phyloP scores from a whole-genome alignment of 1,139 yeast species.

The Yamadazyma membranifaciens region DNA sequence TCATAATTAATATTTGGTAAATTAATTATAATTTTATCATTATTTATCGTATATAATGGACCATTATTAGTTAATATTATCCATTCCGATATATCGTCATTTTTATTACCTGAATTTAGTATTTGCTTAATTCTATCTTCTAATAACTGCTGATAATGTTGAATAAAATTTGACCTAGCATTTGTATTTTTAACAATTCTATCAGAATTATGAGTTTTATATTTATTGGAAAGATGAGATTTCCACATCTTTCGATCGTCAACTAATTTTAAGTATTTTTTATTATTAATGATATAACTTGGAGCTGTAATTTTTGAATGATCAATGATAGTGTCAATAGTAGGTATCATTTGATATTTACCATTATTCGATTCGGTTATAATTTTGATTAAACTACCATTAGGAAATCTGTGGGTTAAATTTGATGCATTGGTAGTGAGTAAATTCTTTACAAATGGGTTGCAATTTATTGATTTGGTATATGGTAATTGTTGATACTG shows the following conservation, averaged over 20 bases:
- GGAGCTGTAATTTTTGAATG: slow-evolving; percentile 7
- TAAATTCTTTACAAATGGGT: slow-evolving; percentile 14
- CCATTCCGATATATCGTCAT: slow-evolving; percentile 4
- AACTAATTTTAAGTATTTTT: slow-evolving; percentile 7
- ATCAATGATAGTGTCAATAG: slow-evolving; percentile 3
- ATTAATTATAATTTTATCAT: slow-evolving; percentile 3
- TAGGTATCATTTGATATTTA: slow-evolving; percentile 3
- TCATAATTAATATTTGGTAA: slow-evolving; percentile 11
- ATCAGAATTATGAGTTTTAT: slow-evolving; percentile 9
- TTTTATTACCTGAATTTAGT: neutral
- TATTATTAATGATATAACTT: slow-evolving; percentile 13
- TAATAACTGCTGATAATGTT: slow-evolving; percentile 6
- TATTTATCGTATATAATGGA: slow-evolving; percentile 4
- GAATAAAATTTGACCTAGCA: slow-evolving; percentile 3
- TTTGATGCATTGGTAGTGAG: slow-evolving; percentile 12
- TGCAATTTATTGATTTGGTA: slow-evolving; percentile 7
- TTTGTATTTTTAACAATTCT: neutral
- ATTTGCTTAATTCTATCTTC: slow-evolving; percentile 6
- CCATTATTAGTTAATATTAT: slow-evolving; percentile 9
- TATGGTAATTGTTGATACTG: slow-evolving; percentile 8
- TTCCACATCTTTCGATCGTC: slow-evolving; percentile 9
- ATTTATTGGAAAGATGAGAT: slow-evolving; percentile 13
- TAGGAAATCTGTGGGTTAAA: slow-evolving; percentile 12
- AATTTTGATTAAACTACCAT: slow-evolving; percentile 12
- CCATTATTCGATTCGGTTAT: slow-evolving; percentile 3